Conservation (phyloP, 371 early-diverging fungal species). For the Mortierella sp. region DNA sequence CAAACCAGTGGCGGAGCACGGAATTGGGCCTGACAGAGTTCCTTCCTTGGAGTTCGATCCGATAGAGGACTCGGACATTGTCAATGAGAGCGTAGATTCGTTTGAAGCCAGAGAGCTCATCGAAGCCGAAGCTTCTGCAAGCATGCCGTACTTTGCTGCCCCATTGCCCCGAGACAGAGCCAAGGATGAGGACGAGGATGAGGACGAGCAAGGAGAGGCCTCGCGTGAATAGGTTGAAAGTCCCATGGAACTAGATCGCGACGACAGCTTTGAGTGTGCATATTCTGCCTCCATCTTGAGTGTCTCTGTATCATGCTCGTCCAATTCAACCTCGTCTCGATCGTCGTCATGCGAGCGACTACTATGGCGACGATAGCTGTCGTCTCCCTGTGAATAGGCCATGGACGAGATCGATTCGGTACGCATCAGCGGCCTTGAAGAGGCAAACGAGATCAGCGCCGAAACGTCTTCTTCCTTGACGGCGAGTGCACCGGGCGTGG, state of each 20-base stretch:
- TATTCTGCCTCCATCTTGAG: conserved; percentile 10
- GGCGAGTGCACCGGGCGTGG: background rate
- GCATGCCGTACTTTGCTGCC: conserved; percentile 8
- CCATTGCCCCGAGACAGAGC: background rate
- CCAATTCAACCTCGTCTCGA: conserved; percentile 10
- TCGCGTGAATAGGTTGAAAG: conserved; percentile 26
- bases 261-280: conserved; percentile 20
- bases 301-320: conserved; percentile 4
- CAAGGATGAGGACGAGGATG: conserved; percentile 1
- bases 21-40: no score
- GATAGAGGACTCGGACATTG: no score
- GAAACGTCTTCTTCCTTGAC: no score
- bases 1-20: conserved; percentile 10
- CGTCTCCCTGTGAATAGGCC: no score
- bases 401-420: no score
- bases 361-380: background rate
- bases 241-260: conserved; percentile 23
- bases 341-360: background rate
- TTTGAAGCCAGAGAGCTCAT: conserved; percentile 29
- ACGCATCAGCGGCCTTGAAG: no score
- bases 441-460: no score
- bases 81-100: no score
- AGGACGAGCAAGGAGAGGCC: conserved; percentile 21
- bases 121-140: conserved; percentile 34
- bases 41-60: no score